A percentile compares a stretch with the other conserved stretches of the same genome.
Evolutionary conservation across 2,329 filamentous ascomycete genomes (phyloP).

Genomic region (Trichoderma afroharzianum): DNA sequence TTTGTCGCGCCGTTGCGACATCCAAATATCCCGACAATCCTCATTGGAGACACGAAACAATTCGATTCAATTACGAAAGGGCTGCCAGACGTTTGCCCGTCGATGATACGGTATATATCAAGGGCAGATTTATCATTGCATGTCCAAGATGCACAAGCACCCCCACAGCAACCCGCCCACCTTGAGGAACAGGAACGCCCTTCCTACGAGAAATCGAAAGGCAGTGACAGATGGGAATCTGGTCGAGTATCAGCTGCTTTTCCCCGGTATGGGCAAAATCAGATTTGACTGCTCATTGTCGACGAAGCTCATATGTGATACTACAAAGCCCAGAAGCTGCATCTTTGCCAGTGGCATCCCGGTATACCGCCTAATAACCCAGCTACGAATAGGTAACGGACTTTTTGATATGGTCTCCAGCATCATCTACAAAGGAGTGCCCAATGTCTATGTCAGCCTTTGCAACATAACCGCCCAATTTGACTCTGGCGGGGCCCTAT

Average conservation of each 20-base stretch:
- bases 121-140: background rate
- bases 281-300: background rate
- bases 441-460: background rate
- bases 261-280: background rate
- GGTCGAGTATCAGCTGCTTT: accelerated
- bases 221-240: background rate
- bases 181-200: background rate
- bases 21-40: background rate
- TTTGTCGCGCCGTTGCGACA: background rate
- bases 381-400: conserved; percentile 22
- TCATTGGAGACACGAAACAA: background rate
- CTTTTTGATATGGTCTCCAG: background rate
- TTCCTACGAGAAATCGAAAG: background rate
- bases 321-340: background rate
- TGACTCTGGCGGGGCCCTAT: background rate
- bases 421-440: background rate
- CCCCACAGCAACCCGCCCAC: background rate
- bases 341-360: conserved; percentile 12
- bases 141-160: background rate
- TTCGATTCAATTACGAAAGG: background rate
- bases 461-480: background rate
- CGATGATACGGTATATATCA: background rate
- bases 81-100: background rate
- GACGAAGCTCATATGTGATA: background rate
- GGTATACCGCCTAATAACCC: conserved; percentile 19